Conservation (phyloP, 2,329 filamentous ascomycete genomes). For the Aspergillus candidus region DNA sequence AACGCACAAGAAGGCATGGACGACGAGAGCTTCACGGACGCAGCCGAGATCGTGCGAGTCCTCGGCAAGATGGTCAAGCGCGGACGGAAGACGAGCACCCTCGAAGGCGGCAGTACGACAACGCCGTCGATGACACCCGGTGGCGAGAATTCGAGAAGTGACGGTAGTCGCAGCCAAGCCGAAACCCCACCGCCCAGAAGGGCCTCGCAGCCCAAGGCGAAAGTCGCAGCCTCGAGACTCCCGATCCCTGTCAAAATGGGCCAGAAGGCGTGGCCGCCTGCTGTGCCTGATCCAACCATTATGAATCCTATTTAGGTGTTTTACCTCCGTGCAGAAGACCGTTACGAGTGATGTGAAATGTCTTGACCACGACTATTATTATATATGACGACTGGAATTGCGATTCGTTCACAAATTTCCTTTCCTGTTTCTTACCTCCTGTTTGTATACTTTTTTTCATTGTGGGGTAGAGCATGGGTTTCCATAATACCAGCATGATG, state of each 20-base stretch:
- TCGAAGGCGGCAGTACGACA: constrained; percentile 19
- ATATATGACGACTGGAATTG: no score
- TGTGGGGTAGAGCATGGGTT: no score
- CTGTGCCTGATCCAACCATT: constrained; percentile 27
- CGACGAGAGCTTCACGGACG: constrained; percentile 90
- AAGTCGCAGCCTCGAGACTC: constrained; percentile 2
- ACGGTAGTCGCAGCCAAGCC: constrained; percentile 25
- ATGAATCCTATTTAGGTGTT: constrained; percentile 28
- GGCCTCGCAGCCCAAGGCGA: constrained; percentile 5
- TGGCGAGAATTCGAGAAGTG: constrained; percentile 26
- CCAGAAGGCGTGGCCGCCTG: constrained; percentile 12
- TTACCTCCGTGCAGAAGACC: background rate
- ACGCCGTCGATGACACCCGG: constrained; percentile 19
- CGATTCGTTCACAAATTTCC: no score
- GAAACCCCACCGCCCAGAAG: constrained; percentile 6
- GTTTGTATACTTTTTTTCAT: no score
- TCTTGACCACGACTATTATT: background rate
- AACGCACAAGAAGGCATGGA: constrained; percentile 87
- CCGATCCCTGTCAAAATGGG: constrained; percentile 1
- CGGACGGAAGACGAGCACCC: constrained; percentile 43
- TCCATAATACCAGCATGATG: no score
- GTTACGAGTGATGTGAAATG: constrained; percentile 1
- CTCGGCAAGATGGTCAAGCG: constrained; percentile 85
- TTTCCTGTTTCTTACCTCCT: no score
- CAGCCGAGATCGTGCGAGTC: constrained; percentile 78